Percentiles rank a stretch among this genome's conserved stretches.
Evolutionary conservation across 2,329 filamentous ascomycete genomes (phyloP).

Genomic region (Fusarium burgessii): DNA sequence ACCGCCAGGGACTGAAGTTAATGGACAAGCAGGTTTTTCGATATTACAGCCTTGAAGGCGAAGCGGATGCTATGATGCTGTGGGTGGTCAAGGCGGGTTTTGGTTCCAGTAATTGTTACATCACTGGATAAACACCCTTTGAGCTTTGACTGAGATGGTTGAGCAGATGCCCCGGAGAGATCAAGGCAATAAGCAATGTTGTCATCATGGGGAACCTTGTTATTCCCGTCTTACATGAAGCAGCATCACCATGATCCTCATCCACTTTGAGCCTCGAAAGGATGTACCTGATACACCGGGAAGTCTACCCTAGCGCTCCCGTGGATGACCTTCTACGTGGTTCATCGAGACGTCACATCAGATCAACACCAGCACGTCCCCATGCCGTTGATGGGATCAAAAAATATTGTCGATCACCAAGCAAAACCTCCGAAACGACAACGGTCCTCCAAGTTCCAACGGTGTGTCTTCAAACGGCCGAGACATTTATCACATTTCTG

Average conservation of each 20-base stretch:
- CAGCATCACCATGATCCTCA: not conserved
- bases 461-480: not conserved
- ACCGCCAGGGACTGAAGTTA: constrained; percentile 21
- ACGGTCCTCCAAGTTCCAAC: not conserved
- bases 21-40: constrained; percentile 19
- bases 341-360: constrained; percentile 24
- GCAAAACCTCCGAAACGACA: not conserved
- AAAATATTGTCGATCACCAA: constrained; percentile 20
- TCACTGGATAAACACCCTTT: constrained; percentile 5
- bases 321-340: constrained; percentile 1
- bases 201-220: not conserved
- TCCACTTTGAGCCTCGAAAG: constrained; percentile 15
- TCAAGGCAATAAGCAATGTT: not conserved
- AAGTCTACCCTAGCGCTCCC: constrained; percentile 36
- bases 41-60: not conserved
- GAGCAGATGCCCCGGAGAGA: not conserved
- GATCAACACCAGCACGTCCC: constrained; percentile 6
- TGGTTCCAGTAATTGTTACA: constrained; percentile 23
- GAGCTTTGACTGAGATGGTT: constrained; percentile 5
- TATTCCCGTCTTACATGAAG: not conserved
- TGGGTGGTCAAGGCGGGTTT: constrained; percentile 1
- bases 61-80: constrained; percentile 6
- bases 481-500: not conserved
- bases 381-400: constrained; percentile 5
- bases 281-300: constrained; percentile 2